phyloP scores from a whole-genome alignment of 345 rosid genomes.

The Brassica carinata region DNA sequence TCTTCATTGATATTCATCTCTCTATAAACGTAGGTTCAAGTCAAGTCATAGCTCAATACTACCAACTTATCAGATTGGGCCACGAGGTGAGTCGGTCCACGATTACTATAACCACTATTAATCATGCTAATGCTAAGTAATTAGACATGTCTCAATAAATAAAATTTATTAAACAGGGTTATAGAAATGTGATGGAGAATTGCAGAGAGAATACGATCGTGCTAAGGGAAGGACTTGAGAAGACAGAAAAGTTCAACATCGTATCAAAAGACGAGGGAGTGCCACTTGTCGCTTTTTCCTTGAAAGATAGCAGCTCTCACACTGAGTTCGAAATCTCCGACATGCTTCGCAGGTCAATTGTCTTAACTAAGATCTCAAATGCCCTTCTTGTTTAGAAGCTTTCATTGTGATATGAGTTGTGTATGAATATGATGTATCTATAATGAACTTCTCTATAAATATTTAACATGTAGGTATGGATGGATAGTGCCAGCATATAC shows the following conservation, averaged over 20 bases:
- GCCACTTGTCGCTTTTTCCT: conserved; percentile 80
- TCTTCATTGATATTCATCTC: neutral
- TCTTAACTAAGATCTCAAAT: neutral
- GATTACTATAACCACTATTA: neutral
- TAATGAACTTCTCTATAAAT: neutral
- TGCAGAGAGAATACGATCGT: conserved; percentile 62
- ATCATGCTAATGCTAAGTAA: neutral
- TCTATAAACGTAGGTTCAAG: conserved; percentile 37
- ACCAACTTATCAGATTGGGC: conserved; percentile 43
- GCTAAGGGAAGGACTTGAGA: conserved; percentile 64
- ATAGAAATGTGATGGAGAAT: conserved; percentile 65
- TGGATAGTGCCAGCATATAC: conserved; percentile 92
- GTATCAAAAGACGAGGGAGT: conserved; percentile 74
- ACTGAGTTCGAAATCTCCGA: conserved; percentile 57
- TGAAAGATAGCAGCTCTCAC: conserved; percentile 62
- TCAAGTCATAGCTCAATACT: conserved; percentile 46
- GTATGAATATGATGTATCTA: neutral
- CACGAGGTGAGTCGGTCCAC: conserved; percentile 32
- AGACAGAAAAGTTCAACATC: conserved; percentile 61
- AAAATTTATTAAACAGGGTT: conserved; percentile 29
- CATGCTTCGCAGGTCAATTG: conserved; percentile 42
- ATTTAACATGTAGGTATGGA: conserved; percentile 47
- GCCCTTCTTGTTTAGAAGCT: neutral
- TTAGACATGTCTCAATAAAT: neutral
- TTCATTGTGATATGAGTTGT: neutral